Evolutionary conservation across 345 rosid species (phyloP), one percentile per base, ranked within the genome.

Genomic region (Carallia pectinifolia): DNA sequence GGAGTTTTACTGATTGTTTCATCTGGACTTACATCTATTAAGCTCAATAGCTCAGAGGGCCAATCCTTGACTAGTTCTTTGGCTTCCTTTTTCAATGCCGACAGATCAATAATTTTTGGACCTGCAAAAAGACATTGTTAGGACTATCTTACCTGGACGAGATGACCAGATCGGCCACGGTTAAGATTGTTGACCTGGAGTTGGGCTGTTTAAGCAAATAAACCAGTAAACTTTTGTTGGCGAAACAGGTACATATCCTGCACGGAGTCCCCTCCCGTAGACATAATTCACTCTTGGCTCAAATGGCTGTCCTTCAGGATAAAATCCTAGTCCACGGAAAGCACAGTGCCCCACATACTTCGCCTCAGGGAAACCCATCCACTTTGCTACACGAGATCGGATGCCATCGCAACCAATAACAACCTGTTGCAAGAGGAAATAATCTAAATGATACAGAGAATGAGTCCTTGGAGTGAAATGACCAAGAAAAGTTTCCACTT

Each of bases 351-450:
- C 97, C 27, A 79, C 95, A 77, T 90, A 91, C 53, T 65, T 87
- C 1, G 98, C 89, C 62, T 90, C 93, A 27, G 95, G 74, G 76
- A 89, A 91, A 5, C 97, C 98, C 88, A 94, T 87, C 98, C 97
- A 90, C 64, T 70, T 90, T 0, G 97, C 97, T 0, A 94, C 76
- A 4, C 81, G 86, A 53, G 98, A 94, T 62, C 95, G 83, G 62
- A 78, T 78, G 52, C 98, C 97, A 37, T 94, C 98, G 44, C 96
- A 94, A 18, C 95, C 98, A 53, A 94, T 86, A 63, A 94, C 93
- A 79, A 86, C 85, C 97, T 91, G 84, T 71, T 70, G 78, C 78
- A 62, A 53, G 47, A 58, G 37, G 71, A 9, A 23, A 9, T 29
- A 7, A 23, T 55, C 58, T n/a, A 6, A 55, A 4, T 8, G 17